A percentile compares a stretch with the other conserved stretches of the same genome.
These are phyloP conservation scores for Candida awuae DNA, from an alignment of 805 yeast genomes.

Conservation along the genomic window DNA sequence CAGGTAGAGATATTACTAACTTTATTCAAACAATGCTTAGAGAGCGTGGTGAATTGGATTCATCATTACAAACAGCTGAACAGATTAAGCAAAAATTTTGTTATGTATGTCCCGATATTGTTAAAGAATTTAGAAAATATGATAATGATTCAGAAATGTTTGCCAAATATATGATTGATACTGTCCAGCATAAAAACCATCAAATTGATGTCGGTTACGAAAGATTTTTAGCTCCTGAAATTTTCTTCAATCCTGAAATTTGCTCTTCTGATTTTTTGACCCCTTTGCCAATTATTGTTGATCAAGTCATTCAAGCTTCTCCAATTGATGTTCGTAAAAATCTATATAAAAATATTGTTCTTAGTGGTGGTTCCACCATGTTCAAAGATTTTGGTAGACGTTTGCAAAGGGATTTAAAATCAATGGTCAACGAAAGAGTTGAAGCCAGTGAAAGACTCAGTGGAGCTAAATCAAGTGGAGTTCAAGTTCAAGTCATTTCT, in stretches of 20 bases:
- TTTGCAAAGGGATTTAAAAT: constrained; percentile 87
- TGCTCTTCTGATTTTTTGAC: constrained; percentile 91
- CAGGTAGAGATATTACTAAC: constrained; percentile 94
- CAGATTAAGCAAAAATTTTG: constrained; percentile 94
- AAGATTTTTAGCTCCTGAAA: constrained; percentile 97
- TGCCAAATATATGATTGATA: constrained; percentile 86
- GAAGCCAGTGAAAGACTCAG: constrained; percentile 69
- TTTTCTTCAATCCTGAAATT: constrained; percentile 96
- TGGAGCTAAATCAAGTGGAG: constrained; percentile 80
- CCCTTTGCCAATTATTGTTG: constrained; percentile 94
- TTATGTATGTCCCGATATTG: constrained; percentile 96
- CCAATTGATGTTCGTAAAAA: constrained; percentile 99
- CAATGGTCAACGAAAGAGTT: constrained; percentile 83
- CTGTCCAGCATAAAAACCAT: constrained; percentile 55
- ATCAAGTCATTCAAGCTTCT: constrained; percentile 85
- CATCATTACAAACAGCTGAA: constrained; percentile 92
- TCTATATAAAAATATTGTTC: constrained; percentile 87
- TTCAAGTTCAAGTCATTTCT: constrained; percentile 91
- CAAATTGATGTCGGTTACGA: constrained; percentile 94
- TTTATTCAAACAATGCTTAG: constrained; percentile 89
- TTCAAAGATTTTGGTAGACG: constrained; percentile 97
- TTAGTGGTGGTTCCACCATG: constrained; percentile 98
- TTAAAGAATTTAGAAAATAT: constrained; percentile 88
- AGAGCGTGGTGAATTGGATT: constrained; percentile 94
- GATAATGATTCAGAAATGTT: constrained; percentile 91